A percentile compares a stretch with the other conserved stretches of the same genome.
These are phyloP conservation scores for Multifurca ochricompacta DNA, from an alignment of 768 basidiomycete species.

Conservation along the genomic window DNA sequence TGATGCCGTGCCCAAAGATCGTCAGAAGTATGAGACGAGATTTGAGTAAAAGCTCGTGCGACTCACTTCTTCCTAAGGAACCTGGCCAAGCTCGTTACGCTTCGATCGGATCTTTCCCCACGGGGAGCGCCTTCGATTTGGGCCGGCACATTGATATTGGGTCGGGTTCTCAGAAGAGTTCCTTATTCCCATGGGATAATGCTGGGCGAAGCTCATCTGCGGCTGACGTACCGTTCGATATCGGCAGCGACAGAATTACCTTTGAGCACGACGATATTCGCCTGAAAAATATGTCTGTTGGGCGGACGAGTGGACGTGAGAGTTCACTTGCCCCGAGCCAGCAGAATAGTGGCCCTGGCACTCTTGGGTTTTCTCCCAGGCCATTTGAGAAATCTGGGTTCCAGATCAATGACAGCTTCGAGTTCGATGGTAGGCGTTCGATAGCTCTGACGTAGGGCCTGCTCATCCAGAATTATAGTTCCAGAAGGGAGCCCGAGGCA, in stretches of 20 bases:
- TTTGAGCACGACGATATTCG: slow-evolving; percentile 46
- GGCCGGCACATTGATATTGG: slow-evolving; percentile 32
- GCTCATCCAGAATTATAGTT: slow-evolving; percentile 20
- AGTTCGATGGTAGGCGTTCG: slow-evolving; percentile 49
- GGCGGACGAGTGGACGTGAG: slow-evolving; percentile 41
- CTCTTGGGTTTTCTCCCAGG: slow-evolving; percentile 44
- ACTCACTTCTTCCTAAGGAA: slow-evolving; percentile 42
- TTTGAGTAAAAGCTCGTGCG: background rate
- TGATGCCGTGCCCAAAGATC: slow-evolving; percentile 34
- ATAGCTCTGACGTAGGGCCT: slow-evolving; percentile 13
- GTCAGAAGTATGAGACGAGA: slow-evolving; percentile 45
- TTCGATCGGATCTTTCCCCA: slow-evolving; percentile 47
- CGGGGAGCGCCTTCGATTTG: slow-evolving; percentile 42
- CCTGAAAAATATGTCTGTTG: slow-evolving; percentile 42
- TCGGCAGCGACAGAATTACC: slow-evolving; percentile 37
- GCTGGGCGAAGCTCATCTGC: slow-evolving; percentile 57
- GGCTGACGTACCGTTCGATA: slow-evolving; percentile 31
- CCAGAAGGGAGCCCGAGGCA: slow-evolving; percentile 26
- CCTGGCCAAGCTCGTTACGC: slow-evolving; percentile 77
- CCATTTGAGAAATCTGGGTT: slow-evolving; percentile 31
- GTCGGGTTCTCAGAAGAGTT: slow-evolving; percentile 55
- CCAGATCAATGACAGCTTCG: slow-evolving; percentile 51
- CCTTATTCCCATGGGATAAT: slow-evolving; percentile 80
- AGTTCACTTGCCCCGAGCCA: slow-evolving; percentile 39
- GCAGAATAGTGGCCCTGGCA: slow-evolving; percentile 27